Evolutionary conservation across 306 rosid species (phyloP), one percentile per base, ranked within the genome.

Genomic region (Echinosophora koreensis): DNA sequence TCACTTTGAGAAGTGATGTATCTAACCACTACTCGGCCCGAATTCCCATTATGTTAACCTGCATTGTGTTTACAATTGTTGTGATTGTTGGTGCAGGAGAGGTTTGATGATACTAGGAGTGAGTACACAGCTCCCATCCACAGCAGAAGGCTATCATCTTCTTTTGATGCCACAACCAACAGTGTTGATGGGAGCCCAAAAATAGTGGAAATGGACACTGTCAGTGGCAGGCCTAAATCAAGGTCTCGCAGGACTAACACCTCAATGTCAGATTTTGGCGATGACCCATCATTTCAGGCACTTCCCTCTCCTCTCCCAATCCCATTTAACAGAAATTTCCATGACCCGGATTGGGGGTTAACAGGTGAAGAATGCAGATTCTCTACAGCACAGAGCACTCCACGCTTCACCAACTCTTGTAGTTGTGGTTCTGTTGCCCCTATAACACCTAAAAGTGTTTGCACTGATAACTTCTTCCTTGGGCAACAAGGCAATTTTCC

Each of bases 371-470:
- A 92, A 66, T 89, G 84, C 56, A 84, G 89, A 14, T 88, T 86
- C 80, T 91, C 97, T 0, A 92, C 99, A 0, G 99, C 98, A 4
- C 99, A 95, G 12, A 91, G 94, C 74, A 95, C 99, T 16, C 99
- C 99, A 5, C 89, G 97, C 10, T 89, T 92, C 49, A 35, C 84
- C 2, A 76, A 79, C 62, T 84, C 93, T 3, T 83, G 89, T 63
- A 84, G 86, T 4, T 78, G 86, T 10, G 88, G 85, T 1, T 85
- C 87, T 32, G 60, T 87, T 47, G 71, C 85, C 1, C 82, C 88
- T 0, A 13, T 76, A 2, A 95, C 98, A 13, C 98, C 97, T 16
- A 84, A 37, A 70, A 84, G 78, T 30, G 80, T 38, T 79, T 93
- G 38, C 82, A 86, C 73, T 0, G 95, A 94, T 0, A 85, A 62